A percentile compares a stretch with the other conserved stretches of the same genome.
Evolutionary conservation across 345 rosid genomes (phyloP).

Genomic region (Camelina laxa): DNA sequence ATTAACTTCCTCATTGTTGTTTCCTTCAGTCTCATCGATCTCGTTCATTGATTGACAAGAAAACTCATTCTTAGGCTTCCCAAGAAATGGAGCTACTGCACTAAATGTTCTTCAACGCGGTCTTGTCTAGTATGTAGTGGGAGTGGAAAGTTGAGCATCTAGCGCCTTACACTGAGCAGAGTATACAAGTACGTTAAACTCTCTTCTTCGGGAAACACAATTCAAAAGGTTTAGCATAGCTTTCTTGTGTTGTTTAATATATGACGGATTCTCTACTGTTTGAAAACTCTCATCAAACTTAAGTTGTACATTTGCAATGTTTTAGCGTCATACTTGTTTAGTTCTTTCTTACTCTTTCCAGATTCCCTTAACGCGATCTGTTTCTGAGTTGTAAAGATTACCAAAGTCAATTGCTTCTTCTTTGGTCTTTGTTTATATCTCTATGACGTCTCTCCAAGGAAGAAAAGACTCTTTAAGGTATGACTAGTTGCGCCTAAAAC

Average conservation of each 20-base stretch:
- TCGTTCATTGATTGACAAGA: neutral
- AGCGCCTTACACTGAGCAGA: slow-evolving; percentile 10
- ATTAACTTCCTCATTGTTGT: slow-evolving; percentile 1
- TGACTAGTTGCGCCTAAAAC: slow-evolving; percentile 24
- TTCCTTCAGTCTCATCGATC: neutral
- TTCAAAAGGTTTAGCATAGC: slow-evolving; percentile 1
- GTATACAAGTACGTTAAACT: slow-evolving; percentile 1
- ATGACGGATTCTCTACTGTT: neutral
- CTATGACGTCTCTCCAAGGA: neutral
- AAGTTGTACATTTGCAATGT: slow-evolving; percentile 23
- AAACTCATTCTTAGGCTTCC: slow-evolving; percentile 67
- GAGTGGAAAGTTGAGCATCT: slow-evolving; percentile 64
- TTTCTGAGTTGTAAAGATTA: slow-evolving; percentile 31
- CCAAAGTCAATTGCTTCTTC: slow-evolving; percentile 32
- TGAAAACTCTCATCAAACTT: slow-evolving; percentile 9
- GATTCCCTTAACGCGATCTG: neutral
- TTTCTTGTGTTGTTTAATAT: slow-evolving; percentile 12
- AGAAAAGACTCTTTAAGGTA: slow-evolving; percentile 1
- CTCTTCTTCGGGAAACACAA: neutral
- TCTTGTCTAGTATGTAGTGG: slow-evolving; percentile 77
- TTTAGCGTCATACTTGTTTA: slow-evolving; percentile 1
- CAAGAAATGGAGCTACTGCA: slow-evolving; percentile 98
- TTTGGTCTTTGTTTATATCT: slow-evolving; percentile 23
- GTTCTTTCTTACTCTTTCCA: slow-evolving; percentile 29
- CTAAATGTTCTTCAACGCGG: slow-evolving; percentile 83